Conservation (phyloP, 2,329 filamentous ascomycete species). For the Cylindrodendrum hubeiense region DNA sequence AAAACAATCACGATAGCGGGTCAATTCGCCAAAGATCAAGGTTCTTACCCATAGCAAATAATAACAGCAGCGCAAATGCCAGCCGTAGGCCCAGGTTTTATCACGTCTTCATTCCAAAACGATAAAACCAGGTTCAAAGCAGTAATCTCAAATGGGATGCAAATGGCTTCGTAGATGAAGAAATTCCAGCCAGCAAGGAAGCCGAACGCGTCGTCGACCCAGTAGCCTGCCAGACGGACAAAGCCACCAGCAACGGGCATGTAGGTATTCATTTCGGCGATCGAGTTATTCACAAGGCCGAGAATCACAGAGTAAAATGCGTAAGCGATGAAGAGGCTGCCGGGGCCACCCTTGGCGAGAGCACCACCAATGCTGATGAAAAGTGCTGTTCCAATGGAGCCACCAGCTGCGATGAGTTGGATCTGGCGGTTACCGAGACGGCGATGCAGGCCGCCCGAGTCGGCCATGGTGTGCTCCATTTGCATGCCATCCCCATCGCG, state of each 20-base stretch:
- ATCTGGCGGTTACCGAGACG: slow-evolving; percentile 67
- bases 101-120: slow-evolving; percentile 53
- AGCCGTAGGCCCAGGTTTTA: slow-evolving; percentile 77
- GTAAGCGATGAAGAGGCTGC: slow-evolving; percentile 70
- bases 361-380: slow-evolving; percentile 73
- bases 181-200: slow-evolving; percentile 64
- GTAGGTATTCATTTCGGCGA: slow-evolving; percentile 74
- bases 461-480: not conserved
- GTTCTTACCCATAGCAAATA: slow-evolving; percentile 66
- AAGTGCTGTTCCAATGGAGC: slow-evolving; percentile 68
- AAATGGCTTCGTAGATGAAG: slow-evolving; percentile 57
- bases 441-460: slow-evolving; percentile 57
- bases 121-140: slow-evolving; percentile 59
- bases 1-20: not conserved
- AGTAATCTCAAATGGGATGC: slow-evolving; percentile 59
- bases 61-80: slow-evolving; percentile 69
- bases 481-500: not conserved
- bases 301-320: slow-evolving; percentile 67
- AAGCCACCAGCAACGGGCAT: slow-evolving; percentile 75
- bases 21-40: not conserved
- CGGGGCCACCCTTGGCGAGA: slow-evolving; percentile 57
- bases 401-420: slow-evolving; percentile 70
- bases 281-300: slow-evolving; percentile 72
- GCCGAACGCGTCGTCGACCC: slow-evolving; percentile 74
- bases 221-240: slow-evolving; percentile 73